phyloP scores from a whole-genome alignment of 2,329 filamentous ascomycete species.

The Aspergillus terreus region DNA sequence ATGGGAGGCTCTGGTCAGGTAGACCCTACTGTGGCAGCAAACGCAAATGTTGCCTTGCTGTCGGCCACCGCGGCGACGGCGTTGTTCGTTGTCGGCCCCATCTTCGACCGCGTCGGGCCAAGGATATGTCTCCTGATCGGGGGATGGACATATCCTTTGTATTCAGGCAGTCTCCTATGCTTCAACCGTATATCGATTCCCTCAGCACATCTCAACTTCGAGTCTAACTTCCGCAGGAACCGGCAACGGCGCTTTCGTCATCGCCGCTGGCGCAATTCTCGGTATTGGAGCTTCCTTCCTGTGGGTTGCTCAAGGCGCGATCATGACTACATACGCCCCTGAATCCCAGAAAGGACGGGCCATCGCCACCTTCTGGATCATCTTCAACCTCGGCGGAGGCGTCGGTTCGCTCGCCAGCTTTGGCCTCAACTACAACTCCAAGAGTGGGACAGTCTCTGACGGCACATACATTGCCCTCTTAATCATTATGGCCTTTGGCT shows the following conservation, averaged over 20 bases:
- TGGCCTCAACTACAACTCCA: constrained; percentile 42
- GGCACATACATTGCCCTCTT: constrained; percentile 51
- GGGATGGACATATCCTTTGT: constrained; percentile 47
- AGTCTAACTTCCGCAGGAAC: constrained; percentile 18
- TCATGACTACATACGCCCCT: constrained; percentile 47
- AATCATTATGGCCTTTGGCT: constrained; percentile 50
- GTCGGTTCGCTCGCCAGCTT: constrained; percentile 45
- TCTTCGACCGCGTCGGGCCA: constrained; percentile 43
- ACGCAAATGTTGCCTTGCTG: constrained; percentile 45
- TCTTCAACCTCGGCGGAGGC: constrained; percentile 46
- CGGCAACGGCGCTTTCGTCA: constrained; percentile 43
- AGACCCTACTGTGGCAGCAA: constrained; percentile 44
- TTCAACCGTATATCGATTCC: constrained; percentile 35
- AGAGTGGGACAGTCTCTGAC: constrained; percentile 44
- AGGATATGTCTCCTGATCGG: constrained; percentile 43
- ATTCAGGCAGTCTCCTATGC: constrained; percentile 43
- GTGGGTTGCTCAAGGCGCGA: constrained; percentile 48
- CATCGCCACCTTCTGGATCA: constrained; percentile 45
- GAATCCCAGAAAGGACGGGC: constrained; percentile 43
- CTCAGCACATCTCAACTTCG: no score
- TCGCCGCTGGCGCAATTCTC: constrained; percentile 44
- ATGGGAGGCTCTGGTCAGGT: constrained; percentile 48
- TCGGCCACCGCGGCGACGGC: constrained; percentile 43
- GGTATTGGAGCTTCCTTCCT: constrained; percentile 45
- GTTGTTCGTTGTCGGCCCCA: constrained; percentile 43